Evolutionary conservation across 2,329 filamentous ascomycete genomes (phyloP), one percentile per base, ranked within the genome.

Genomic region (Penicillium brevicompactum): DNA sequence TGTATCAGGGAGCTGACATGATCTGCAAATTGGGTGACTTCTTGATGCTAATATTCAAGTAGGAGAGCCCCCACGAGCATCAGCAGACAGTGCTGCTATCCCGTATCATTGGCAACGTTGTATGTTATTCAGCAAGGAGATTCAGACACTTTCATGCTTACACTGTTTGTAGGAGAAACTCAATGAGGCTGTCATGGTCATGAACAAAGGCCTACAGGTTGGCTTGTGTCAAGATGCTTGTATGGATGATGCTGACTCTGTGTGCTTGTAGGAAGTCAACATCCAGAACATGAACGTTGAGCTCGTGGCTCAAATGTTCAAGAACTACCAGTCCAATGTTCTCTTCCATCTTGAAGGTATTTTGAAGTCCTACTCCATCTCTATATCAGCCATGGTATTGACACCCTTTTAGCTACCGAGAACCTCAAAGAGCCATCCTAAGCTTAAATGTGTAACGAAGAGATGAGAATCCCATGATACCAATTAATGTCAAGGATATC

Each of bases 201-300:
- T 97, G 83, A 99, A 97, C 76, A 96, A 91, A 75, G 90, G 86
- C 47, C 86, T 99, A 1, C 90, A 96, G 76, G 91, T 92, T 74
- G 18, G 34, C 48, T 45, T 38, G 18, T n/a, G 30, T 24, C 11
- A 4, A n/a, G 10, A 21, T 27, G 27, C 38, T 21, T 27, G 16
- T 46, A 14, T 42, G 57, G 21, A 11, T 22, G 5, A 38, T 18
- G 21, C 18, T 37, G 27, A 49, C 50, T 49, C 41, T 51, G 53
- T 53, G 5, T 27, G 24, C 24, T 27, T 27, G 8, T 65, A 96
- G 90, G 93, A 97, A 64, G 97, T 97, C 82, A 97, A 97, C 70
- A 88, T 97, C 53, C 90, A 96, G 69, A 99, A 97, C 74, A 97
- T 97, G 92, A 96, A 99, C 70, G 91, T 97, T 34, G 94, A 97